These are phyloP conservation scores for barley (Hordeum vulgare) DNA, from an alignment of 176 grass and related monocot species.

Conservation along the genomic window MorexV3_pseudomolecules_assembly NC_058524.1:614562308-614562807, in stretches of 20 bases:
- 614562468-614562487: conserved; percentile 12
- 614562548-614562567: background rate
- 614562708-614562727: background rate
- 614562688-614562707: conserved; percentile 17
- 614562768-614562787: background rate
- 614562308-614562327: conserved; percentile 67
- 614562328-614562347: conserved; percentile 90
- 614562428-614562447: conserved; percentile 31
- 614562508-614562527: conserved; percentile 8
- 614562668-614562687: conserved; percentile 1
- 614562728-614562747: background rate
- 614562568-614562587: background rate
- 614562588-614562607: background rate
- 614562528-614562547: background rate
- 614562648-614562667: background rate
- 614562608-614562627: background rate
- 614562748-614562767: background rate
- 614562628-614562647: background rate
- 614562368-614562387: conserved; percentile 83
- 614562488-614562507: background rate
- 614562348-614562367: conserved; percentile 66
- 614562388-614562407: conserved; percentile 86
- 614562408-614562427: conserved; percentile 84
- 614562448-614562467: conserved; percentile 1
- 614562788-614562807: background rate